Evolutionary conservation across 306 rosid species (phyloP), one percentile per base, ranked within the genome.

Genomic region (Sophora flavescens): DNA sequence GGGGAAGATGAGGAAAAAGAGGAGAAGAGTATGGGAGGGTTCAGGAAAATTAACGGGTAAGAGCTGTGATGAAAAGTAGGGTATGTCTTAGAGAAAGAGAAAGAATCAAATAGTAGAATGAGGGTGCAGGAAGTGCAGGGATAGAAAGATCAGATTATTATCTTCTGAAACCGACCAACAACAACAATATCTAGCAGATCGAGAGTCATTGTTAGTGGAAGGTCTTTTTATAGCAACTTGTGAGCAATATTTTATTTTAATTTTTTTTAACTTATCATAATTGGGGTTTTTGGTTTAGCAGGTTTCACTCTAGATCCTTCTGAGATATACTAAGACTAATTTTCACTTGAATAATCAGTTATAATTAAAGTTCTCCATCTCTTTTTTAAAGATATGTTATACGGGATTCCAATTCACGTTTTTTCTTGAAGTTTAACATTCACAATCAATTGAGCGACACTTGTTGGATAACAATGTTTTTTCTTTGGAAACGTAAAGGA

Each of bases 141-240:
- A 71, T 72, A 63, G 78, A 78, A 16, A 52, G 45, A 39, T 9
- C 1, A 16, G 58, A 32, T 76, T 80, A 79, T 75, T 80, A 73
- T 79, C 80, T 68, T 68, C 77, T 76, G 38, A 9, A 80, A 82
- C 90, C 85, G 84, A 80, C 86, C 80, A 80, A 45, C 77, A 72
- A 71, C 67, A 74, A 22, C 70, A 87, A 72, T 14, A 68, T 68
- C 78, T 62, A 68, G 79, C 86, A 75, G n/a, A n/a, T n/a, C n/a
- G n/a, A n/a, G 76, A 78, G 80, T 66, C 68, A 54, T 53, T 62
- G 77, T 70, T 52, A 86, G 86, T 83, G 89, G 88, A 75, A 82
- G 66, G 39, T n/a, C 82, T 82, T 83, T 89, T 79, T 88, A 90
- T 84, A 85, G 87, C 84, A 85, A 84, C 72, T 84, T 78, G 85